These are phyloP conservation scores for Tetradesmus lagerheimii DNA, from an alignment of 139 green algal genomes.

Conservation along the genomic window DNA sequence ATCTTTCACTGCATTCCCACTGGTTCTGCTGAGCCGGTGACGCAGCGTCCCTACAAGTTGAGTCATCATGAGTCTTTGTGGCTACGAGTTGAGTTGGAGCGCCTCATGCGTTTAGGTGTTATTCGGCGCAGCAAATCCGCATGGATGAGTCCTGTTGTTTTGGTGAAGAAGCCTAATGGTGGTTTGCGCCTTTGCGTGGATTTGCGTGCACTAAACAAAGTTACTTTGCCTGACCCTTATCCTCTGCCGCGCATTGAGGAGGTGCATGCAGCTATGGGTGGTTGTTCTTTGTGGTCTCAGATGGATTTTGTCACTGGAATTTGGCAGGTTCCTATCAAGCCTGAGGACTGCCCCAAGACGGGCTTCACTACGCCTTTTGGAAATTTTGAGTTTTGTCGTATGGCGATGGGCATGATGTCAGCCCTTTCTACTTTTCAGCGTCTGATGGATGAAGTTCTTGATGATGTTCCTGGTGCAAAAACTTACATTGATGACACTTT, in stretches of 20 bases:
- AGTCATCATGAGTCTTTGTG: conserved; percentile 21
- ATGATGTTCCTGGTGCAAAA: not conserved
- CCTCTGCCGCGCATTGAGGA: conserved; percentile 8
- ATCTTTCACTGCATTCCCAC: not conserved
- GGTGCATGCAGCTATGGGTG: conserved; percentile 20
- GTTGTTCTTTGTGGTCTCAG: conserved; percentile 4
- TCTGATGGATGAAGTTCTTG: not conserved
- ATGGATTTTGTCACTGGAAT: conserved; percentile 25
- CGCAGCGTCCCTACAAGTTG: conserved; percentile 17
- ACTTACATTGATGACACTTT: not conserved
- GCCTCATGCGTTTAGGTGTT: conserved; percentile 3
- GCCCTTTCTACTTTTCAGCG: not conserved
- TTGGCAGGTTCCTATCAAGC: conserved; percentile 3
- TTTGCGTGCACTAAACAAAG: not conserved
- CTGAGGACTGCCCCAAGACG: not conserved
- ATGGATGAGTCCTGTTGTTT: conserved; percentile 25
- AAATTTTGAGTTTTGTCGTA: not conserved
- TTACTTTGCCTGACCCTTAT: conserved; percentile 11
- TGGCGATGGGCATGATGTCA: not conserved
- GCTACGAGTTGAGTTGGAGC: not conserved
- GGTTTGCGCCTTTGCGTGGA: not conserved
- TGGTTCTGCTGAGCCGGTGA: not conserved
- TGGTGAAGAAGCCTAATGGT: conserved; percentile 30
- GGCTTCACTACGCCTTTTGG: conserved; percentile 25
- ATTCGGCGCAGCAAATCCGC: conserved; percentile 6